A percentile compares a stretch with the other conserved stretches of the same genome.
phyloP scores from a whole-genome alignment of 1,284 basidiomycete species.

The Ganoderma boninense region DNA sequence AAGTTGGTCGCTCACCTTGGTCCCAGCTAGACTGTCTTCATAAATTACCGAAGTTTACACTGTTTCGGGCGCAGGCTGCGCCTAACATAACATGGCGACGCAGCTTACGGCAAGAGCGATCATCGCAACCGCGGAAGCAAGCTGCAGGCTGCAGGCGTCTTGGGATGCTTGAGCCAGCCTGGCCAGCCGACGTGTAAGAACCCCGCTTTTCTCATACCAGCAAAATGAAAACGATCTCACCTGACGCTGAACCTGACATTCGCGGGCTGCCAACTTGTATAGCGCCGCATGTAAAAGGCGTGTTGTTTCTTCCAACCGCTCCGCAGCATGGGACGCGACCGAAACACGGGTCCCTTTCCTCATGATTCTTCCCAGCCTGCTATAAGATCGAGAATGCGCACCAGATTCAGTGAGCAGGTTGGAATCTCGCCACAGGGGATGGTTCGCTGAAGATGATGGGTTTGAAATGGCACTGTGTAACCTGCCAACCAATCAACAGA shows the following conservation, averaged over 20 bases:
- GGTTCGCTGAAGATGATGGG: neutral
- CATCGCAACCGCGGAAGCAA: constrained; percentile 2
- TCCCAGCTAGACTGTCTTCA: neutral
- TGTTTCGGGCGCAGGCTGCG: neutral
- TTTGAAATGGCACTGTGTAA: neutral
- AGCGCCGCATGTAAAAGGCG: neutral
- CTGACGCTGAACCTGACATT: constrained; percentile 11
- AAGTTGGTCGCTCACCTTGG: constrained; percentile 3
- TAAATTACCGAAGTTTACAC: neutral
- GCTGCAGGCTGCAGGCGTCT: neutral
- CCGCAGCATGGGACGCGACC: constrained; percentile 6
- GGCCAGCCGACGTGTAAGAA: neutral
- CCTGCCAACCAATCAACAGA: neutral
- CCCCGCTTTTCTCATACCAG: neutral
- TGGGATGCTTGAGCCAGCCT: neutral
- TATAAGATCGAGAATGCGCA: neutral
- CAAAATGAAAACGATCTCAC: constrained; percentile 20
- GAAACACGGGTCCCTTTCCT: neutral
- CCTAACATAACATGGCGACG: neutral
- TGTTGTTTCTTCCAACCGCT: constrained; percentile 1
- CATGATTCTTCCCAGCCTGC: neutral
- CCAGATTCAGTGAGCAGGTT: neutral
- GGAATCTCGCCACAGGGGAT: neutral
- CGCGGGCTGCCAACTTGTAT: neutral
- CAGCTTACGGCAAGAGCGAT: constrained; percentile 10